Conservation (phyloP, 208 protist genomes). For the Sergeia podlipaevii region DNA sequence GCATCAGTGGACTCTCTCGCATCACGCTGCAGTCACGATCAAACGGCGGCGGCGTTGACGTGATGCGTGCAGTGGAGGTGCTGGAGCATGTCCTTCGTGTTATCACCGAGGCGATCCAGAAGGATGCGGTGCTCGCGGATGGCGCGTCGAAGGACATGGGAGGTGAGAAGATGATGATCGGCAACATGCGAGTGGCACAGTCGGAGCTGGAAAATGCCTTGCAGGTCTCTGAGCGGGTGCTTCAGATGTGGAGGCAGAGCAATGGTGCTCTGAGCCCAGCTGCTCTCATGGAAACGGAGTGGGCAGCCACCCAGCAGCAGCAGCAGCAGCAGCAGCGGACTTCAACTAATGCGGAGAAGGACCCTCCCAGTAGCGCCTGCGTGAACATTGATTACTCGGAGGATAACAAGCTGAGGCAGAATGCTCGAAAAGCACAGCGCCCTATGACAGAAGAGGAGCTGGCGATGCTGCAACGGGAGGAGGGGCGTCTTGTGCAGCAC, state of each 20-base stretch:
- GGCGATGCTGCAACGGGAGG: no score
- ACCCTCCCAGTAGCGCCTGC: no score
- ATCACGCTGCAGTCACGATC: no score
- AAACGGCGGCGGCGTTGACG: background rate
- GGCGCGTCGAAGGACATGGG: background rate
- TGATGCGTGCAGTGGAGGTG: conserved; percentile 7
- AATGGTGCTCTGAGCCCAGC: background rate
- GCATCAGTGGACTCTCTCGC: no score
- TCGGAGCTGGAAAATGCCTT: conserved; percentile 7
- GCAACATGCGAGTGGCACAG: background rate
- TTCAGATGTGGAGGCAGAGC: conserved; percentile 2
- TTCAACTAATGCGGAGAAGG: no score
- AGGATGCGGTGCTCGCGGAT: background rate
- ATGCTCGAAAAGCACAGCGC: no score
- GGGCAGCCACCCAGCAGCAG: background rate
- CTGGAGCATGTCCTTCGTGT: conserved; percentile 14
- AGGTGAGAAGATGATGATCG: background rate
- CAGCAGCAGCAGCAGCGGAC: no score
- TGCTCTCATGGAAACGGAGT: background rate
- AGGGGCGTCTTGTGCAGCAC: no score
- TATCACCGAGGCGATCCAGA: background rate
- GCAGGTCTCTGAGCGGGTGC: conserved; percentile 6
- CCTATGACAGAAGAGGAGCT: no score
- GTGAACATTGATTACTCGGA: no score
- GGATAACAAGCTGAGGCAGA: no score